A percentile compares a stretch with the other conserved stretches of the same genome.
Evolutionary conservation across 352 stramenopile genomes (phyloP).

Genomic region (Globisporangium ultimum): DNA sequence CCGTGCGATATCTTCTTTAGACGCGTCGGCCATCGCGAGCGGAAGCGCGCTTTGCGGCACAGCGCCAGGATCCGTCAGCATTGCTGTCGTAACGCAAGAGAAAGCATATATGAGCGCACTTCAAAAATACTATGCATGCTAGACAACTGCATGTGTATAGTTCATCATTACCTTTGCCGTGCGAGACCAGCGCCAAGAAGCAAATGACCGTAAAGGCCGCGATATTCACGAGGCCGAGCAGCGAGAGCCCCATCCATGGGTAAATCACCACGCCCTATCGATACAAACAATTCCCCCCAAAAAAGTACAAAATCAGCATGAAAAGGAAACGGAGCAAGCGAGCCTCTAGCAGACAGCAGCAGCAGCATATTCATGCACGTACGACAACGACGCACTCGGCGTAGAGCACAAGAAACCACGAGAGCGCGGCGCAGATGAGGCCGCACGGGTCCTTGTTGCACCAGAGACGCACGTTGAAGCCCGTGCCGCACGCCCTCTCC

Average conservation of each 20-base stretch:
- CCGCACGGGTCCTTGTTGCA: slow-evolving; percentile 91
- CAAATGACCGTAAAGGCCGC: slow-evolving; percentile 55
- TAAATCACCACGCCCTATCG: slow-evolving; percentile 82
- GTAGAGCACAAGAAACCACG: slow-evolving; percentile 90
- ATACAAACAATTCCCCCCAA: too few relatives aligned
- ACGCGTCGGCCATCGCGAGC: slow-evolving; percentile 60
- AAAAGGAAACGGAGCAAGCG: not conserved
- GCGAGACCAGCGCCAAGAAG: slow-evolving; percentile 90
- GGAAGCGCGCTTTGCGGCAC: slow-evolving; percentile 94
- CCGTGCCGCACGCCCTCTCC: slow-evolving; percentile 59
- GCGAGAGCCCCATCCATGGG: slow-evolving; percentile 86
- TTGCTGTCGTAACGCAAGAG: slow-evolving; percentile 50
- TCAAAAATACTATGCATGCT: not conserved
- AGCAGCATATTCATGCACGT: slow-evolving; percentile 13
- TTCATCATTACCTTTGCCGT: slow-evolving; percentile 86
- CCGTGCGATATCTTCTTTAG: slow-evolving; percentile 74
- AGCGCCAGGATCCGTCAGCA: slow-evolving; percentile 97
- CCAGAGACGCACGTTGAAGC: slow-evolving; percentile 84
- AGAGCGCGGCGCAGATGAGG: slow-evolving; percentile 87
- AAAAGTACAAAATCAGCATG: not conserved
- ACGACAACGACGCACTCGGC: slow-evolving; percentile 89
- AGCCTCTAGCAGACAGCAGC: not conserved
- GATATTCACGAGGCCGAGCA: slow-evolving; percentile 68
- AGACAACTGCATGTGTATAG: not conserved
- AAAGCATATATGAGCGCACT: not conserved